Percentiles rank a stretch among this genome's conserved stretches.
Conservation (phyloP, 2,329 filamentous ascomycete species). For the Balansia obtecta region DNA sequence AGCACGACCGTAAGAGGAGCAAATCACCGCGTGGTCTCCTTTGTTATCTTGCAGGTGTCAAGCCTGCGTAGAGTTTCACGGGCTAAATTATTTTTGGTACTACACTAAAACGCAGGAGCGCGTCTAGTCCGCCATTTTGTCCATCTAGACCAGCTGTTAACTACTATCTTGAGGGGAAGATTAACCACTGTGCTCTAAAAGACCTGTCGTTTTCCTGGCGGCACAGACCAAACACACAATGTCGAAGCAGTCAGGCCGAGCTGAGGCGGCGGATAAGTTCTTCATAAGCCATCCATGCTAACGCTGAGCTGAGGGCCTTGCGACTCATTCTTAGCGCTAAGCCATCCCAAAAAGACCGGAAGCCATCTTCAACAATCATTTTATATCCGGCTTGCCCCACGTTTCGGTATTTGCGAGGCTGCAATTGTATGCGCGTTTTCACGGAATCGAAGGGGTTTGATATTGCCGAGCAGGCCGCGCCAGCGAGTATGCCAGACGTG, state of each 20-base stretch:
- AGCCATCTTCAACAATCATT: slow-evolving; percentile 74
- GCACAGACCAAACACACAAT: not conserved
- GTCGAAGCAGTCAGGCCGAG: not conserved
- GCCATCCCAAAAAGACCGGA: slow-evolving; percentile 73
- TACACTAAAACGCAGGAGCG: too few relatives aligned
- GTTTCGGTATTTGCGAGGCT: slow-evolving; percentile 72
- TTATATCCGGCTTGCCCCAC: slow-evolving; percentile 62
- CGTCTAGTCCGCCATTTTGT: not conserved
- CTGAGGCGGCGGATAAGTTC: slow-evolving; percentile 60
- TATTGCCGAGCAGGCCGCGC: slow-evolving; percentile 69
- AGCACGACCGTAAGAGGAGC: slow-evolving; percentile 39
- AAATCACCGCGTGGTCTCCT: slow-evolving; percentile 40
- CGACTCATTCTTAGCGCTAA: slow-evolving; percentile 75
- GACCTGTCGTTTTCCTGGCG: not conserved
- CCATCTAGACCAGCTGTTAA: too few relatives aligned
- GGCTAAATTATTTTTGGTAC: not conserved
- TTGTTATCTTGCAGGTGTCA: slow-evolving; percentile 43
- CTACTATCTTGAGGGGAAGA: too few relatives aligned
- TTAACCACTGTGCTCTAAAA: too few relatives aligned
- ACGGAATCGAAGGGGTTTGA: slow-evolving; percentile 96
- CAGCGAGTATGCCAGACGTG: slow-evolving; percentile 66
- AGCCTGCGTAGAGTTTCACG: not conserved
- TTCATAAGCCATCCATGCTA: slow-evolving; percentile 96
- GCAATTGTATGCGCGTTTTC: slow-evolving; percentile 88
- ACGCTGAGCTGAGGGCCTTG: slow-evolving; percentile 85